These are phyloP conservation scores for Mallotus nudiflorus DNA, from an alignment of 345 rosid genomes.

Conservation along the genomic window DNA sequence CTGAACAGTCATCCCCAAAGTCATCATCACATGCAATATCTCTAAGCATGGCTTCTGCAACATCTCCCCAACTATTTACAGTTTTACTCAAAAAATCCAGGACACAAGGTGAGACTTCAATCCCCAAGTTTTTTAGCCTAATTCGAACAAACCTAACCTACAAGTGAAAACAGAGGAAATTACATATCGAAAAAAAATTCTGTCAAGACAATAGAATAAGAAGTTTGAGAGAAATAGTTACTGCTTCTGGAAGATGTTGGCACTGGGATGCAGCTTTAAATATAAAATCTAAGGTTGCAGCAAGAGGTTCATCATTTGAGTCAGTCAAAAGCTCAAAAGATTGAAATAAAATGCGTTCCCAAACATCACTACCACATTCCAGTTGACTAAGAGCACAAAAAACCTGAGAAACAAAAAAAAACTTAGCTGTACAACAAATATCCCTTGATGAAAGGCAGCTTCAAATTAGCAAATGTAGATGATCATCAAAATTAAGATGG, in stretches of 20 bases:
- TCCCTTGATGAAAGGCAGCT: not conserved
- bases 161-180: constrained; percentile 26
- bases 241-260: constrained; percentile 91
- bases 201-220: constrained; percentile 4
- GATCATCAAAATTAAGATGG: constrained; percentile 14
- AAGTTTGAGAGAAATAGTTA: constrained; percentile 36
- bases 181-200: constrained; percentile 10
- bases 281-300: constrained; percentile 77
- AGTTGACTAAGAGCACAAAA: constrained; percentile 85
- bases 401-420: constrained; percentile 53
- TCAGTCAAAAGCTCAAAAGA: constrained; percentile 69
- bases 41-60: constrained; percentile 76
- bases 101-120: constrained; percentile 75
- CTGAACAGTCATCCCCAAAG: constrained; percentile 47
- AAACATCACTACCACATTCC: constrained; percentile 79
- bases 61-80: constrained; percentile 86
- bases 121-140: constrained; percentile 77
- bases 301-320: constrained; percentile 74
- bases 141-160: constrained; percentile 85
- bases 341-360: constrained; percentile 75
- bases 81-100: constrained; percentile 83
- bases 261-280: constrained; percentile 89
- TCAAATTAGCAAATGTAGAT: not conserved
- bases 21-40: constrained; percentile 81
- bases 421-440: not conserved